phyloP scores from a whole-genome alignment of 1,284 basidiomycete species.

The Boletus hoseneyae region DNA sequence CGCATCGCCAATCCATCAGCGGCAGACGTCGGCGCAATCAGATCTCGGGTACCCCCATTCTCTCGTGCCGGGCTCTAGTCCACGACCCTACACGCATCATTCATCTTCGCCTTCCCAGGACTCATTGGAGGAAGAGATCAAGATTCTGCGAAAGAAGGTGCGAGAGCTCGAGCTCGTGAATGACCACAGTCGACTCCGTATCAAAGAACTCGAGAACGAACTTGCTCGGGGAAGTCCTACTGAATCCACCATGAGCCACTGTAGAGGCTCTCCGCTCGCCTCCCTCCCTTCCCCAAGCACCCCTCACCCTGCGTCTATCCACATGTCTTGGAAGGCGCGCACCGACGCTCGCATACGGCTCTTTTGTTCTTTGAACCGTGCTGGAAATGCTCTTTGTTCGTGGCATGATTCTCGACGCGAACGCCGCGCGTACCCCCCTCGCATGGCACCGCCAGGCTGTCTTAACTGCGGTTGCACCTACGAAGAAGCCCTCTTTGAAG shows the following conservation, averaged over 20 bases:
- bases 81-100: constrained; percentile 23
- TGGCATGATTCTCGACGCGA: constrained; percentile 85
- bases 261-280: constrained; percentile 14
- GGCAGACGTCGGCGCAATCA: constrained; percentile 27
- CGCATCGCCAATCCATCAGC: constrained; percentile 25
- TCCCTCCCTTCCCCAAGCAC: constrained; percentile 28
- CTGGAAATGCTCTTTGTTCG: constrained; percentile 79
- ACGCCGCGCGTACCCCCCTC: constrained; percentile 70
- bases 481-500: constrained; percentile 80
- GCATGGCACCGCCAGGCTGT: constrained; percentile 69
- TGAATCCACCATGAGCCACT: constrained; percentile 26
- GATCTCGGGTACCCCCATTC: constrained; percentile 24
- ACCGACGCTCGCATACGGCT: constrained; percentile 66
- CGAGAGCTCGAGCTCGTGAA: constrained; percentile 46
- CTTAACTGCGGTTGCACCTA: constrained; percentile 81
- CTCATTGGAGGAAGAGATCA: constrained; percentile 39
- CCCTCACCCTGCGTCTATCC: constrained; percentile 40
- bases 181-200: constrained; percentile 43
- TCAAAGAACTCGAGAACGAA: constrained; percentile 46
- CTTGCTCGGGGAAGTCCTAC: constrained; percentile 33
- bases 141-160: constrained; percentile 37
- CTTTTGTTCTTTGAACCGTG: constrained; percentile 77
- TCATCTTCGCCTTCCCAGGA: constrained; percentile 31
- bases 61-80: constrained; percentile 23
- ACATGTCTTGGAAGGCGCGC: constrained; percentile 62